Evolutionary conservation across 2,329 filamentous ascomycete species (phyloP).

Genomic region (Apiospora koreana): DNA sequence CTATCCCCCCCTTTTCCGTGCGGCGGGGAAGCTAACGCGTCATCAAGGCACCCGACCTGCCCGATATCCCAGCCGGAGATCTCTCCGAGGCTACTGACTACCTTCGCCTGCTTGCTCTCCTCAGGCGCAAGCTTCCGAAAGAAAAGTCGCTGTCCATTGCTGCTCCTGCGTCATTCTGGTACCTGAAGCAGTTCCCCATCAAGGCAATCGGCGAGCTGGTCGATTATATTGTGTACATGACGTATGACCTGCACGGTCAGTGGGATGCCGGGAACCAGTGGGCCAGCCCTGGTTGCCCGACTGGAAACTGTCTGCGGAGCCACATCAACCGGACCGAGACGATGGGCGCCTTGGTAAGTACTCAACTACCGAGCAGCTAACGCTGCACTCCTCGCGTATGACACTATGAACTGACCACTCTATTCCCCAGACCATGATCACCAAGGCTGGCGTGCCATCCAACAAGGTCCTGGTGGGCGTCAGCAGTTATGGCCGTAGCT

Average conservation of each 20-base stretch:
- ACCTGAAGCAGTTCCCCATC: slow-evolving; percentile 31
- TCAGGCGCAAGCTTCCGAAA: slow-evolving; percentile 25
- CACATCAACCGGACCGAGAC: slow-evolving; percentile 40
- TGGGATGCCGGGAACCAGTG: slow-evolving; percentile 33
- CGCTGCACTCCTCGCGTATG: too few species aligned
- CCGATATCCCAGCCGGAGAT: slow-evolving; percentile 25
- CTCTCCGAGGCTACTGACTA: slow-evolving; percentile 35
- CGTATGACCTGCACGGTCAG: slow-evolving; percentile 35
- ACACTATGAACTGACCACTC: too few species aligned
- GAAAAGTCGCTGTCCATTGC: slow-evolving; percentile 25
- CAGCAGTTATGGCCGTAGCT: slow-evolving; percentile 36
- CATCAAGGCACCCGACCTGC: slow-evolving; percentile 26
- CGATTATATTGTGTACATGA: slow-evolving; percentile 39
- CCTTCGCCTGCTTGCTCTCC: slow-evolving; percentile 30
- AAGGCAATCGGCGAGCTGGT: slow-evolving; percentile 21
- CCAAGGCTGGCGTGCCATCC: slow-evolving; percentile 39
- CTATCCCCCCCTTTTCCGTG: not conserved
- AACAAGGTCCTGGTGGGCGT: slow-evolving; percentile 34
- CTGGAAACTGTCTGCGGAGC: slow-evolving; percentile 32
- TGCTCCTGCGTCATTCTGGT: slow-evolving; percentile 33
- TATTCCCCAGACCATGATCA: slow-evolving; percentile 33
- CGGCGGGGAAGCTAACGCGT: not conserved
- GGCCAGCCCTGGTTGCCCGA: slow-evolving; percentile 29
- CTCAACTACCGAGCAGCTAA: too few species aligned
- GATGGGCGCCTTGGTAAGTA: slow-evolving; percentile 16